phyloP scores from a whole-genome alignment of 192 early-diverging fungal genomes.

The Entomortierella chlamydospora region DNA sequence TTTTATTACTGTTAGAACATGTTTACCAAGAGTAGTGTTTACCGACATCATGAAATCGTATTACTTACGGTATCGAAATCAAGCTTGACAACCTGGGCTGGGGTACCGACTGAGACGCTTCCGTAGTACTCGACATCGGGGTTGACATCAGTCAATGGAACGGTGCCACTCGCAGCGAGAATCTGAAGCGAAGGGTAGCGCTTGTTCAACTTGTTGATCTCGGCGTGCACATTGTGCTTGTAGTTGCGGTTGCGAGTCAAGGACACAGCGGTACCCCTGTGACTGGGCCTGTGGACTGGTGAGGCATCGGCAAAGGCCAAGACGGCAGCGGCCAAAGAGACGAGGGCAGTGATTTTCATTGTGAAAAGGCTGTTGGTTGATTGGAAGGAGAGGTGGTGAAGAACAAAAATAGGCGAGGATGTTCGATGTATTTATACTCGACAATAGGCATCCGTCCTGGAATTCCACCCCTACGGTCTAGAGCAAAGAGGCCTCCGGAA shows the following conservation, averaged over 20 bases:
- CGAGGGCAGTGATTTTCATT: slow-evolving; percentile 34
- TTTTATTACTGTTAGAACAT: slow-evolving; percentile 58
- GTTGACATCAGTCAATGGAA: slow-evolving; percentile 42
- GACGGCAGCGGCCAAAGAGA: slow-evolving; percentile 31
- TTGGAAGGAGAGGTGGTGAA: too few species aligned
- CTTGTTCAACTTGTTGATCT: slow-evolving; percentile 21
- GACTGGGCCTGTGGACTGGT: background rate
- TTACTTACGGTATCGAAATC: background rate
- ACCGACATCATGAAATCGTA: too few species aligned
- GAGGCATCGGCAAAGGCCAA: slow-evolving; percentile 21
- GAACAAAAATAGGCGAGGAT: background rate
- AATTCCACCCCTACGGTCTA: too few species aligned
- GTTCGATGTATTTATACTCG: slow-evolving; percentile 2
- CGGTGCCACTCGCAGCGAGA: slow-evolving; percentile 1
- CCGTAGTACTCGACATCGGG: slow-evolving; percentile 72
- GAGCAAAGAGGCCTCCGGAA: too few species aligned
- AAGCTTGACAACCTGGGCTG: slow-evolving; percentile 61
- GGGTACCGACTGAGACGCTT: slow-evolving; percentile 69
- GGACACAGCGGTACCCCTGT: slow-evolving; percentile 12
- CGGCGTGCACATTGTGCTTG: slow-evolving; percentile 33
- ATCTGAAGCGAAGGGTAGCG: background rate
- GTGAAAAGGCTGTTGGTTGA: slow-evolving; percentile 21
- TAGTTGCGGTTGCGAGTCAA: slow-evolving; percentile 37
- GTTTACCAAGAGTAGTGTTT: slow-evolving; percentile 47
- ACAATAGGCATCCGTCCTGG: too few species aligned